These are phyloP conservation scores for Geotrichum reessii DNA, from an alignment of 1,139 yeast species.

Conservation along the genomic window DNA sequence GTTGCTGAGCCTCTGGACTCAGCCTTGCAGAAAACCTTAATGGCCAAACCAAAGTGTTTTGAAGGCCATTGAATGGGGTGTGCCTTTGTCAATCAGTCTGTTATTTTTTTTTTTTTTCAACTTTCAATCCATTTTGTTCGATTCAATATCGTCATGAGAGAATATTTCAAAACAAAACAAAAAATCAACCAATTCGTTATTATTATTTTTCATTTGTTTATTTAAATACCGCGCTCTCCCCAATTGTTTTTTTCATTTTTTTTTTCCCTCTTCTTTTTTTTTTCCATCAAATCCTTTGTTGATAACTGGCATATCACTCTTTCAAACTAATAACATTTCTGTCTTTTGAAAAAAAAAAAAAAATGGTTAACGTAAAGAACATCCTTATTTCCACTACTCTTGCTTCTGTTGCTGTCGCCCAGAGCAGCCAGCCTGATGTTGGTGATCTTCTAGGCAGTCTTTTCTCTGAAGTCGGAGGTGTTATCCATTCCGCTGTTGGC, in stretches of 20 bases:
- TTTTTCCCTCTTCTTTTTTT: not conserved
- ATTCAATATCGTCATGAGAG: not conserved
- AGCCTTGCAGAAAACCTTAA: too few relatives aligned
- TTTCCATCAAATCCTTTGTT: not conserved
- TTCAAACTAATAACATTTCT: too few relatives aligned
- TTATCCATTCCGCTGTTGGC: constrained; percentile 1
- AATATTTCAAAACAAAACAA: not conserved
- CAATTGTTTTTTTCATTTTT: not conserved
- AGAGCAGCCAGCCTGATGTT: not conserved
- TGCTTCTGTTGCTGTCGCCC: not conserved
- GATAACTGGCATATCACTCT: not conserved
- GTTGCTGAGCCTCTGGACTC: too few relatives aligned
- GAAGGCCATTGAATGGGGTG: too few relatives aligned
- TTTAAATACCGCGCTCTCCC: not conserved
- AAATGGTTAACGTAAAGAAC: constrained; percentile 8
- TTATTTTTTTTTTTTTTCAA: too few relatives aligned
- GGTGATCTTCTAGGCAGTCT: constrained; percentile 2
- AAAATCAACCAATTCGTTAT: not conserved
- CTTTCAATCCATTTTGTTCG: too few relatives aligned
- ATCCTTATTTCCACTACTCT: constrained; percentile 1
- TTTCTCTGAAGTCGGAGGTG: constrained; percentile 6
- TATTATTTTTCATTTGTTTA: too few relatives aligned
- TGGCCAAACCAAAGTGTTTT: too few relatives aligned
- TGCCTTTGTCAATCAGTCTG: too few relatives aligned
- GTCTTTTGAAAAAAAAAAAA: too few relatives aligned